phyloP scores from a whole-genome alignment of 2,329 filamentous ascomycete species.

The Colletotrichum sidae region DNA sequence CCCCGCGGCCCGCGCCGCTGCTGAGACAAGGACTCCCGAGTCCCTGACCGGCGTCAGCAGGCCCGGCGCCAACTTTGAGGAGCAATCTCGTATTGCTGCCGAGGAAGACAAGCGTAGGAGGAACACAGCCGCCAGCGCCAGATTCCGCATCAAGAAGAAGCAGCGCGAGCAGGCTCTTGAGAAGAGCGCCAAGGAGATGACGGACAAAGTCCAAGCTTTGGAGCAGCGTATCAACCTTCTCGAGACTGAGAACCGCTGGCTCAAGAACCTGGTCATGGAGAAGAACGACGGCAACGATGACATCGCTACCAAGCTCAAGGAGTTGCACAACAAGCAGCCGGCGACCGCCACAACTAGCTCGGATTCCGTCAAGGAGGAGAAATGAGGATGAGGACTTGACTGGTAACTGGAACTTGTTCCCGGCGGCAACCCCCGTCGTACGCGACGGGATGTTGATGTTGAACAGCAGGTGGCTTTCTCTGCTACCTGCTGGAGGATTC shows the following conservation, averaged over 20 bases:
- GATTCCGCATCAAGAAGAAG: slow-evolving; percentile 97
- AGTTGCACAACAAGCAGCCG: slow-evolving; percentile 55
- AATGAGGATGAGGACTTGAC: slow-evolving; percentile 1
- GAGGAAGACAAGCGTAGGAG: slow-evolving; percentile 92
- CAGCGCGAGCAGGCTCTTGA: slow-evolving; percentile 90
- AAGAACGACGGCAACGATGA: slow-evolving; percentile 77
- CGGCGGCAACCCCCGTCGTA: background rate
- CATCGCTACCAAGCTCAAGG: slow-evolving; percentile 63
- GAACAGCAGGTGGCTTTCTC: slow-evolving; percentile 10
- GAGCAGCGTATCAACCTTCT: slow-evolving; percentile 80
- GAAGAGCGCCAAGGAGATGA: slow-evolving; percentile 84
- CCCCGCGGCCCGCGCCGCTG: slow-evolving; percentile 42
- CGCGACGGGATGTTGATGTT: slow-evolving; percentile 18
- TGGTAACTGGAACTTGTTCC: background rate
- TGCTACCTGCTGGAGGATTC: slow-evolving; percentile 17
- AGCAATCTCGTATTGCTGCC: slow-evolving; percentile 77
- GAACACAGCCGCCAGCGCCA: slow-evolving; percentile 88
- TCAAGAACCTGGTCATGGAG: slow-evolving; percentile 83
- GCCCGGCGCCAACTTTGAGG: slow-evolving; percentile 71
- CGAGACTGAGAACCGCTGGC: slow-evolving; percentile 86
- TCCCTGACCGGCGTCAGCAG: slow-evolving; percentile 47
- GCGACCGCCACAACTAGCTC: slow-evolving; percentile 11
- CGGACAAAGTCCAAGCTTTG: slow-evolving; percentile 79
- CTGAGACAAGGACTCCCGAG: slow-evolving; percentile 61
- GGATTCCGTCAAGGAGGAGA: slow-evolving; percentile 21